phyloP scores from a whole-genome alignment of 2,329 filamentous ascomycete species.

The Orbilia quercus region DNA sequence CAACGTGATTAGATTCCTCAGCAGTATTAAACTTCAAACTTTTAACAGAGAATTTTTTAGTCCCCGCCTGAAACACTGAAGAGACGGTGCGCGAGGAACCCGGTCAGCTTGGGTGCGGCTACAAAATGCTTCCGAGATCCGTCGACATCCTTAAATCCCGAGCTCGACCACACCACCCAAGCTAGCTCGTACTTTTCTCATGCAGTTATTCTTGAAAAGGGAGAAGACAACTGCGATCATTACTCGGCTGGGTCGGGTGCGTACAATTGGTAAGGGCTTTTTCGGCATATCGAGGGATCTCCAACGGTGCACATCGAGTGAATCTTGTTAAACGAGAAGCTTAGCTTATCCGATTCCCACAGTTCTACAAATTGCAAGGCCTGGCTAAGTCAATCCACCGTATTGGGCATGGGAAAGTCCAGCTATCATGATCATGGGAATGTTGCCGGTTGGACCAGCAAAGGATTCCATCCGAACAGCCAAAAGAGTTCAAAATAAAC shows the following conservation, averaged over 20 bases:
- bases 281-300: slow-evolving; percentile 48
- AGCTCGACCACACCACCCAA: slow-evolving; percentile 38
- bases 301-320: slow-evolving; percentile 1
- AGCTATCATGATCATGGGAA: too few relatives aligned
- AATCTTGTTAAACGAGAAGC: slow-evolving; percentile 26
- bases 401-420: slow-evolving; percentile 2
- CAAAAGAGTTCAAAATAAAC: not conserved
- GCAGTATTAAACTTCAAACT: too few relatives aligned
- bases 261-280: slow-evolving; percentile 19
- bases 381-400: slow-evolving; percentile 9
- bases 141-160: slow-evolving; percentile 50
- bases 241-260: too few relatives aligned
- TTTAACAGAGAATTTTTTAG: not conserved
- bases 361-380: too few relatives aligned
- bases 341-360: slow-evolving; percentile 13
- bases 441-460: too few relatives aligned
- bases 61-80: too few relatives aligned
- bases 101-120: slow-evolving; percentile 4
- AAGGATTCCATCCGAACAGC: slow-evolving; percentile 7
- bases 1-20: slow-evolving; percentile 45
- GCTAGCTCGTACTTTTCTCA: too few relatives aligned
- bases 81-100: too few relatives aligned
- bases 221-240: too few relatives aligned
- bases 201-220: too few relatives aligned
- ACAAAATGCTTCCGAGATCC: slow-evolving; percentile 52